Base-by-base conservation (phyloP, 805 yeast genomes). In the Saccharomycopsis babjevae region DNA sequence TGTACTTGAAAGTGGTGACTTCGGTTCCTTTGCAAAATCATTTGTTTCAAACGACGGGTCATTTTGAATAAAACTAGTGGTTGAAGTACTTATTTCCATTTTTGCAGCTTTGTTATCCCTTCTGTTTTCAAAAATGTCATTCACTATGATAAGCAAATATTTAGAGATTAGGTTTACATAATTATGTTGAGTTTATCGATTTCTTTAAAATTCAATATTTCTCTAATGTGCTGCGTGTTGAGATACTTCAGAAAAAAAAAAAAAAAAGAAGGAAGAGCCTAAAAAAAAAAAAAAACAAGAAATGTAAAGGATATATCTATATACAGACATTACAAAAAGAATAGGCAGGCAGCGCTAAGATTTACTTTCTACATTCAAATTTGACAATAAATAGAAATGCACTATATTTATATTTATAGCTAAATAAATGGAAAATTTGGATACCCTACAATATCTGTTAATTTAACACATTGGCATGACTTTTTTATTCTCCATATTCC, bases 51-150 rank as follows among this genome's bases (percentile, higher is more conserved):
- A 20, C 10, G 40, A 28, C 16, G 28, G 15, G 15, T 39, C 54
- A 40, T 61, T 59, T 55, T 61, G 64, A n/a, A 56, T 56, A 38
- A 61, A 61, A 54, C 60, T 61, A 1, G 64, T 56, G 28, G 59
- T 60, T 10, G 40, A 5, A n/a, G 52, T 46, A 46, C 22, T 46
- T 8, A 11, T 46, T 22, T 46, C 52, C 52, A 46, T 46, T 15
- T 46, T n/a, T 15, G n/a, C 15, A n/a, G 22, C 34, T 16, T 11
- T 34, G 56, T 22, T 3, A 30, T 36, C 32, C 20, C 7, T 18
- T 11, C 22, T 10, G 18, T 18, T 16, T 34, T 34, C 10, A 13
- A 28, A 34, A 10, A 7, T 13, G 15, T 34, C 10, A 34, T 13
- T 34, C n/a, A 34, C 10, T 34, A 8, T 34, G 38, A 34, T 34